Percentiles rank a stretch among this genome's conserved stretches.
These are phyloP conservation scores for Mercurialis annua DNA, from an alignment of 345 rosid genomes.

Conservation along the genomic window DNA sequence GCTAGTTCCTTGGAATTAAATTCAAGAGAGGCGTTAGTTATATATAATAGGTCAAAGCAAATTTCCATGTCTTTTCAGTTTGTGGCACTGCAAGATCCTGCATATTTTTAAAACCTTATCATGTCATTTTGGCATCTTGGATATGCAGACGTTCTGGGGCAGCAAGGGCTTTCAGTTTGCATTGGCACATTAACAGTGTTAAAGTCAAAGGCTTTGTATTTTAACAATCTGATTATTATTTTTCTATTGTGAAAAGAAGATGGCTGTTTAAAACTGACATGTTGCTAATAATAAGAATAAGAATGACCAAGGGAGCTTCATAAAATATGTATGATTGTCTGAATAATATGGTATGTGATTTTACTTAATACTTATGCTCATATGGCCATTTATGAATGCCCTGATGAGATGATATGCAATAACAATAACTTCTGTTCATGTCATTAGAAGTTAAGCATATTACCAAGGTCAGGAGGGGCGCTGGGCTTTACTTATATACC, in stretches of 20 bases:
- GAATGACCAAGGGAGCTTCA: background rate
- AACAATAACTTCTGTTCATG: slow-evolving; percentile 6
- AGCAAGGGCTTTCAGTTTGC: background rate
- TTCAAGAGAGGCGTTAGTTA: background rate
- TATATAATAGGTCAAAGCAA: background rate
- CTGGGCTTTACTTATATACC: slow-evolving; percentile 87
- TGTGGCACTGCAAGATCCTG: too few species aligned
- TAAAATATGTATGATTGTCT: background rate
- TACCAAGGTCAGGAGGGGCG: slow-evolving; percentile 98
- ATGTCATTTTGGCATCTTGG: background rate
- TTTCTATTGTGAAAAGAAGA: background rate
- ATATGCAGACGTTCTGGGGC: background rate
- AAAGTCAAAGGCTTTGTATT: background rate
- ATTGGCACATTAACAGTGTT: background rate
- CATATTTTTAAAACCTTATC: background rate
- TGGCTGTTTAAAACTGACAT: background rate
- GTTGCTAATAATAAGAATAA: background rate
- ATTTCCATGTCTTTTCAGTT: background rate
- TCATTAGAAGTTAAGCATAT: slow-evolving; percentile 84
- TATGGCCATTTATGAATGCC: slow-evolving; percentile 20
- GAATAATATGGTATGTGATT: background rate
- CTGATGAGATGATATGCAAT: background rate
- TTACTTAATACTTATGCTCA: background rate
- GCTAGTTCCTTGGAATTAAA: background rate
- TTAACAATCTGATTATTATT: background rate